Evolutionary conservation across 176 grass and related monocot genomes (phyloP).

Genomic region (Thalia dealbata): DNA sequence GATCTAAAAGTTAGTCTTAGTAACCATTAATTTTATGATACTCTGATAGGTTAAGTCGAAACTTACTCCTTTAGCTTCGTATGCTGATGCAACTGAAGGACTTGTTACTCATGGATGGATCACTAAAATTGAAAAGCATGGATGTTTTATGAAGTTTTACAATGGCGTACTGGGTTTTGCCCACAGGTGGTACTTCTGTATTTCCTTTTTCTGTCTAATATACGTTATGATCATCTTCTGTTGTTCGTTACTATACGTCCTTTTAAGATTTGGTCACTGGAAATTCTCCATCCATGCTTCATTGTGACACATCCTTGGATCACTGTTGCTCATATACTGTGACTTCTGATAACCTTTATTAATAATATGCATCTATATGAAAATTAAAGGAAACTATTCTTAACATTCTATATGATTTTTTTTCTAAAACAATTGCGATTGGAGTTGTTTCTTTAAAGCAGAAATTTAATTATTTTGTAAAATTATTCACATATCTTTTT

Average conservation of each 20-base stretch:
- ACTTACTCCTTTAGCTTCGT: constrained; percentile 63
- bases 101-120: constrained; percentile 92
- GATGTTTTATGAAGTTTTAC: constrained; percentile 88
- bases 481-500: no score
- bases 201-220: constrained; percentile 8
- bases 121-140: constrained; percentile 90
- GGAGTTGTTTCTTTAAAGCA: no score
- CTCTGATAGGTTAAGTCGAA: constrained; percentile 85
- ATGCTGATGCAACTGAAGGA: constrained; percentile 81
- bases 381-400: no score
- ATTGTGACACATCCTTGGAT: no score
- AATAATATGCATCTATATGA: no score
- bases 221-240: not conserved
- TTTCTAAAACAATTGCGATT: no score
- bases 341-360: no score
- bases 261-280: not conserved
- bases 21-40: not conserved
- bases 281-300: no score
- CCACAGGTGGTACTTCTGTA: constrained; percentile 39
- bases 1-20: not conserved
- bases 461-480: no score
- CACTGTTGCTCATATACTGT: no score
- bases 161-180: constrained; percentile 90
- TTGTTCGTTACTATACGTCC: not conserved
- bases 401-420: no score